Evolutionary conservation across 495 filamentous ascomycete genomes (phyloP).

Genomic region (Ascodesmis nigricans): DNA sequence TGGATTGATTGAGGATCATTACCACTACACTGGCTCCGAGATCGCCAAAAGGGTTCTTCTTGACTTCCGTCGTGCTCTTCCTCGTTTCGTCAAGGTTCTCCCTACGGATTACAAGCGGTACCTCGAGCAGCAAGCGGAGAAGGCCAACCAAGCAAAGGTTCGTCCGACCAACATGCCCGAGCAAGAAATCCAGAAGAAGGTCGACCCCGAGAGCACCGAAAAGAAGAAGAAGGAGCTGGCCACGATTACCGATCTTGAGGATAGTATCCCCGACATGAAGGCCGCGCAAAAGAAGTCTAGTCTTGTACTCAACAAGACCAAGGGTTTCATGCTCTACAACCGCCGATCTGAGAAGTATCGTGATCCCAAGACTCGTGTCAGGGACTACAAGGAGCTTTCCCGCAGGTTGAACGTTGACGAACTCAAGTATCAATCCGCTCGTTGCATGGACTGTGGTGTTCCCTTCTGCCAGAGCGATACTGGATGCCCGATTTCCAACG

Average conservation of each 20-base stretch:
- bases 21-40: conserved; percentile 97
- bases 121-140: conserved; percentile 62
- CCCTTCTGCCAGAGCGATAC: conserved; percentile 97
- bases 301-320: conserved; percentile 89
- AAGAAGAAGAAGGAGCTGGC: conserved; percentile 49
- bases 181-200: conserved; percentile 45
- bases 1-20: conserved; percentile 90
- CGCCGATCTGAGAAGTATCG: conserved; percentile 91
- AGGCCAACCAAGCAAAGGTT: conserved; percentile 57
- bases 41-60: conserved; percentile 83
- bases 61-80: conserved; percentile 89
- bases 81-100: conserved; percentile 81
- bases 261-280: conserved; percentile 66
- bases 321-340: conserved; percentile 97
- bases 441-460: conserved; percentile 99
- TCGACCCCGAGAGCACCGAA: conserved; percentile 42
- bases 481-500: conserved; percentile 95
- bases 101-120: conserved; percentile 97
- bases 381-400: conserved; percentile 90
- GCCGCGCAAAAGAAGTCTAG: conserved; percentile 86
- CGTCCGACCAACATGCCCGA: conserved; percentile 15
- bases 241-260: conserved; percentile 71
- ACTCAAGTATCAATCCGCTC: conserved; percentile 93
- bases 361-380: conserved; percentile 58
- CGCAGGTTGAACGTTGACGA: conserved; percentile 82